phyloP scores from a whole-genome alignment of 768 basidiomycete species.

The Kwoniella botswanensis region DNA sequence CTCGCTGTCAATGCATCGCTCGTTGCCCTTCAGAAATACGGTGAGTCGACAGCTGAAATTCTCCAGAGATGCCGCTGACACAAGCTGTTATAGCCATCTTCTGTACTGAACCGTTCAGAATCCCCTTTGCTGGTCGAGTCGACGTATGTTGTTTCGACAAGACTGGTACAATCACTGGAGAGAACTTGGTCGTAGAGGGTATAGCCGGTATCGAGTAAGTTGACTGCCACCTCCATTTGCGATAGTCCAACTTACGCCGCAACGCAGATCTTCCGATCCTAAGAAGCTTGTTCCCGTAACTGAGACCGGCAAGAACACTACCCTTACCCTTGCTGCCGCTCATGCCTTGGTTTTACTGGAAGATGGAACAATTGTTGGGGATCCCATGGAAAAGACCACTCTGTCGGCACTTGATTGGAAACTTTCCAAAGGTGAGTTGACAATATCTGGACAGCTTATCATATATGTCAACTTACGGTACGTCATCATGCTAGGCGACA shows the following conservation, averaged over 20 bases:
- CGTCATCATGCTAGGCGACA: slow-evolving; percentile 63
- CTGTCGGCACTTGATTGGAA: slow-evolving; percentile 90
- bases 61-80: neutral
- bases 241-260: neutral
- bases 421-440: slow-evolving; percentile 64
- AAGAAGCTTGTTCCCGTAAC: slow-evolving; percentile 76
- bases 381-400: slow-evolving; percentile 99
- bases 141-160: slow-evolving; percentile 99
- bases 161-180: slow-evolving; percentile 97
- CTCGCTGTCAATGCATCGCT: slow-evolving; percentile 94
- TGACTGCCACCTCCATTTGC: neutral
- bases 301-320: slow-evolving; percentile 76
- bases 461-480: neutral
- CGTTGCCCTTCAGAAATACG: slow-evolving; percentile 88
- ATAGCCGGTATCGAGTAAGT: slow-evolving; percentile 87
- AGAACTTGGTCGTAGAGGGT: slow-evolving; percentile 92
- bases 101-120: slow-evolving; percentile 98
- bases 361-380: slow-evolving; percentile 91
- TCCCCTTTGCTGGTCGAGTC: slow-evolving; percentile 91
- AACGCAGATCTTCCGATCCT: slow-evolving; percentile 66
- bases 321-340: slow-evolving; percentile 85
- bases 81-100: slow-evolving; percentile 76
- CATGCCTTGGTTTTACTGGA: slow-evolving; percentile 94
- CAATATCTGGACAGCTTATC: neutral
- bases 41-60: slow-evolving; percentile 62